phyloP scores from a whole-genome alignment of 2,329 filamentous ascomycete species.

The Allantophomopsis lycopodina region DNA sequence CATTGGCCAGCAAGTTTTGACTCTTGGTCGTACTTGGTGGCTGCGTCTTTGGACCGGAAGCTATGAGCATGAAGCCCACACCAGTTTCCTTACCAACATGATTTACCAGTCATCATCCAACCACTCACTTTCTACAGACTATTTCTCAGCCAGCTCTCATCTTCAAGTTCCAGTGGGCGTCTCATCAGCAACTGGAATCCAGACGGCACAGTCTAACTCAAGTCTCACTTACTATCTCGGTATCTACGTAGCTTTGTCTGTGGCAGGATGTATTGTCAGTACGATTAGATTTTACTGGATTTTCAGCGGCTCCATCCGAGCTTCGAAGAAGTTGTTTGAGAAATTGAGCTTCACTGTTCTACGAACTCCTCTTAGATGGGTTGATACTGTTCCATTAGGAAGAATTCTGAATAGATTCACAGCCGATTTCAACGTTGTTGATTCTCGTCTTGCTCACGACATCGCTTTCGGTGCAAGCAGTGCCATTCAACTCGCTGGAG shows the following conservation, averaged over 20 bases:
- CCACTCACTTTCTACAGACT: conserved; percentile 6
- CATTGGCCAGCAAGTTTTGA: conserved; percentile 35
- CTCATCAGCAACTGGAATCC: no score
- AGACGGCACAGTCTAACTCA: conserved; percentile 11
- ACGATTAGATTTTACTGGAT: conserved; percentile 49
- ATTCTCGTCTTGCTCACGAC: conserved; percentile 51
- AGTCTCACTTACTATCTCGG: conserved; percentile 49
- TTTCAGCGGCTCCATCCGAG: conserved; percentile 50
- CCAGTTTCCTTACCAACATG: conserved; percentile 19
- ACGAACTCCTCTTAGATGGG: conserved; percentile 61
- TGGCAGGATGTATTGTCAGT: conserved; percentile 40
- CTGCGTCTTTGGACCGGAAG: conserved; percentile 45
- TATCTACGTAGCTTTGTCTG: conserved; percentile 50
- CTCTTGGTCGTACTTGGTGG: conserved; percentile 43
- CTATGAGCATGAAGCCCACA: conserved; percentile 20
- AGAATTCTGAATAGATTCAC: conserved; percentile 69
- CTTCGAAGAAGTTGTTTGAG: conserved; percentile 55
- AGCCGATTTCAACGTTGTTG: conserved; percentile 61
- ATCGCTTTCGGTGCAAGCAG: conserved; percentile 45
- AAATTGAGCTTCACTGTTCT: conserved; percentile 53
- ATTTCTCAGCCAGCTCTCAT: no score
- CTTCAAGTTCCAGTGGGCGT: no score
- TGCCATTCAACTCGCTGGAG: conserved; percentile 46
- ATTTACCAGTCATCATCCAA: conserved; percentile 19
- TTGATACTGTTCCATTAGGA: conserved; percentile 68